Base-by-base conservation (phyloP, 768 basidiomycete genomes). In the Panaeolus cyanescens region DNA sequence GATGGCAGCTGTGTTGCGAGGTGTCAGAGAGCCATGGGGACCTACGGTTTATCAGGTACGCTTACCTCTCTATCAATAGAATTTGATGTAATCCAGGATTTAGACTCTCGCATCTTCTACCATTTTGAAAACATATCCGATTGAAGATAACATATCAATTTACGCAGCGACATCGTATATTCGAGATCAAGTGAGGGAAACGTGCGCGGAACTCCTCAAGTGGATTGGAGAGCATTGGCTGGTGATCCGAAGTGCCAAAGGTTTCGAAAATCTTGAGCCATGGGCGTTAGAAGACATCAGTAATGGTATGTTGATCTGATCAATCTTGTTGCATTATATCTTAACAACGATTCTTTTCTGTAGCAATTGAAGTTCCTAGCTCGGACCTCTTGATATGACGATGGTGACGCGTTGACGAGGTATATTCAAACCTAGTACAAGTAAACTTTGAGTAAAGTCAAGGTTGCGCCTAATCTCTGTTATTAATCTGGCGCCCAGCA, bases 221-320 rank as follows among this genome's bases (percentile, higher is more conserved):
- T 95, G 92, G 84, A 83, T 98, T 59, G 85, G 85, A 6, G 86
- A 87, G 61, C 84, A 91, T 3, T 97, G 93, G 94, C 68, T 89
- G 45, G 81, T 78, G 13, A 84, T 95, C 30, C 82, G 89, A 12
- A 85, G 89, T 54, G 86, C 87, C 55, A 85, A 86, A n/a, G 93
- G 92, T 0, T 96, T 98, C 66, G 88, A 90, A 55, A 70, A 75
- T 4, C 79, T 99, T n/a, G 93, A 96, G 54, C 83, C 82, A 5
- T 97, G 94, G 93, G 87, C 91, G 0, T 71, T 96, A 57, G 90
- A 93, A 70, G 96, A 98, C 69, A 93, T 99, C 37, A 84, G 86
- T 39, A 85, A 91, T 68, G 83, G 93, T 32, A 5, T 9, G 30
- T n/a, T n/a, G n/a, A n/a, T n/a, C n/a, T n/a, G n/a, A n/a, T n/a